phyloP scores from a whole-genome alignment of 768 basidiomycete species.

The Mycena maculata region DNA sequence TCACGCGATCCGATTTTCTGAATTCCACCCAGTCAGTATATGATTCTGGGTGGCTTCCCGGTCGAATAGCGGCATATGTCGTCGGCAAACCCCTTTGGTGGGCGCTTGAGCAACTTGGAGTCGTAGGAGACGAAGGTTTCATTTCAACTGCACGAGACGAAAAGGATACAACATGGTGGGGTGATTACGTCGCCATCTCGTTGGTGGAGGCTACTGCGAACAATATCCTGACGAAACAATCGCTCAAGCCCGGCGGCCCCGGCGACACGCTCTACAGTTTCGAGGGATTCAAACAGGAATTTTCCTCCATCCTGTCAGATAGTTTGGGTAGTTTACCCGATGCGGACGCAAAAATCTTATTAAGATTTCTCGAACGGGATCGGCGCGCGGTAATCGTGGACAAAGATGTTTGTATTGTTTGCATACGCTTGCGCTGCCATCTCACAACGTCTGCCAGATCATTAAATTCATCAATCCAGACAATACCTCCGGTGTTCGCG shows the following conservation, averaged over 20 bases:
- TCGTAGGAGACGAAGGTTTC: constrained; percentile 73
- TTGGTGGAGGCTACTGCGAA: constrained; percentile 77
- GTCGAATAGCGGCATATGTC: constrained; percentile 74
- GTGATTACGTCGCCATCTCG: constrained; percentile 77
- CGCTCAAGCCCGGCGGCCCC: constrained; percentile 55
- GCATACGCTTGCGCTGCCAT: background rate
- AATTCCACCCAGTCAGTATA: constrained; percentile 70
- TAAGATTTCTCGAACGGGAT: constrained; percentile 87
- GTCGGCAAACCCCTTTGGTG: constrained; percentile 88
- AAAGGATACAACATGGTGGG: constrained; percentile 67
- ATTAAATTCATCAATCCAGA: constrained; percentile 77
- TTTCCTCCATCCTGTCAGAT: constrained; percentile 56
- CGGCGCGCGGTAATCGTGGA: constrained; percentile 70
- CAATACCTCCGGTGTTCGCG: constrained; percentile 47
- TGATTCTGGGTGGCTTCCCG: constrained; percentile 75
- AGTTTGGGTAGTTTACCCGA: constrained; percentile 58
- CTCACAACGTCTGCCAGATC: constrained; percentile 56
- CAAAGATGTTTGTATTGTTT: constrained; percentile 64
- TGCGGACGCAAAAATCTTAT: constrained; percentile 72
- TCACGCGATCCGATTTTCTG: constrained; percentile 68
- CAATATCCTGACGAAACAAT: constrained; percentile 58
- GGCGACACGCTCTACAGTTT: constrained; percentile 72
- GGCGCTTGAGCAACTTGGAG: constrained; percentile 82
- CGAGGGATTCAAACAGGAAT: constrained; percentile 70
- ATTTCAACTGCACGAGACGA: constrained; percentile 38